Evolutionary conservation across 768 basidiomycete genomes (phyloP).

Genomic region (Lentinula sp.): DNA sequence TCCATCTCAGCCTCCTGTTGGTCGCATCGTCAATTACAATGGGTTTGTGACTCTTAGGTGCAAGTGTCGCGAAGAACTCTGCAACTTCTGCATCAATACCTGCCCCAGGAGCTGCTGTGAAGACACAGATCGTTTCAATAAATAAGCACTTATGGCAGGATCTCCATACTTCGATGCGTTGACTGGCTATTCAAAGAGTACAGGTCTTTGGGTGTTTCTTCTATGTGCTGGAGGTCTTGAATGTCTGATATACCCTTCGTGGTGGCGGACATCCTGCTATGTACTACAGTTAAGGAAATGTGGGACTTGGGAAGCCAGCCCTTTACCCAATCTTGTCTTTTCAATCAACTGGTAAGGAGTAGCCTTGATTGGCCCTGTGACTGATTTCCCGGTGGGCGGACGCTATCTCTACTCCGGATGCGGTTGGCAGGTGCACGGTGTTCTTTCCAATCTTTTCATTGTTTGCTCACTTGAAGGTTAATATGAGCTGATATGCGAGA

Average conservation of each 20-base stretch:
- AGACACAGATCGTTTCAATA: background rate
- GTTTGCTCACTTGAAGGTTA: no score
- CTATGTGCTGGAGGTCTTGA: constrained; percentile 3
- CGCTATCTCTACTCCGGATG: background rate
- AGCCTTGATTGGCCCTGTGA: background rate
- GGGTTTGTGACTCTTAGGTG: constrained; percentile 11
- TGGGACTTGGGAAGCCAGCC: background rate
- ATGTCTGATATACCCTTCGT: background rate
- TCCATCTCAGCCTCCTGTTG: constrained; percentile 35
- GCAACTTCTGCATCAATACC: constrained; percentile 43
- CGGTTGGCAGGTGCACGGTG: no score
- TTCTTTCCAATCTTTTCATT: no score
- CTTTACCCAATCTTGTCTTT: background rate
- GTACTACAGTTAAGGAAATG: background rate
- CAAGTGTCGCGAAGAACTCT: constrained; percentile 30
- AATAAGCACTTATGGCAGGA: background rate
- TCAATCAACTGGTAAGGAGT: background rate
- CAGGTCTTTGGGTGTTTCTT: constrained; percentile 24
- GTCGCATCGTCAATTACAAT: constrained; percentile 35
- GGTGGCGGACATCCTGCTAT: background rate
- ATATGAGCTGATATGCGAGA: no score
- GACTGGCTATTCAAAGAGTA: constrained; percentile 27
- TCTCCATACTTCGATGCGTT: constrained; percentile 7
- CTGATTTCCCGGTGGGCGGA: background rate
- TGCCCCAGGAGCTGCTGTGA: constrained; percentile 9